phyloP scores from a whole-genome alignment of 2,329 filamentous ascomycete genomes.

The Periconia sp. region DNA sequence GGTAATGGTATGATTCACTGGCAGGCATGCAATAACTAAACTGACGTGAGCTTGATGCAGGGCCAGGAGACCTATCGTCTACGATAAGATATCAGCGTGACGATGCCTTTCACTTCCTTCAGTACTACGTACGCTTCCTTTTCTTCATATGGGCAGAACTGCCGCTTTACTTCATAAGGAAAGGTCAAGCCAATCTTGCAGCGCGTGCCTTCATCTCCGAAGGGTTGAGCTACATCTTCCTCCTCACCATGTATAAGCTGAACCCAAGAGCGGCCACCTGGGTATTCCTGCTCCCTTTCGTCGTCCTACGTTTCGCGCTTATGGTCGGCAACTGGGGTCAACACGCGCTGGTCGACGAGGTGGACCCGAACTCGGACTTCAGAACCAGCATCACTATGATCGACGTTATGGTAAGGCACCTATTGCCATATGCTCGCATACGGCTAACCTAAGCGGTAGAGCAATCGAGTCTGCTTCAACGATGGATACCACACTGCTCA shows the following conservation, averaged over 20 bases:
- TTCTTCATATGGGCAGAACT: conserved; percentile 77
- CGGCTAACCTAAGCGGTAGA: conserved; percentile 55
- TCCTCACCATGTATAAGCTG: conserved; percentile 57
- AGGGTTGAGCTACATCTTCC: conserved; percentile 54
- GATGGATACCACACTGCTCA: conserved; percentile 84
- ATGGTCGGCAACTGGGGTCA: conserved; percentile 89
- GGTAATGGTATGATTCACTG: no score
- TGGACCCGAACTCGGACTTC: conserved; percentile 78
- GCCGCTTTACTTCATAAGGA: conserved; percentile 73
- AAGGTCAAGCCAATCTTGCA: conserved; percentile 62
- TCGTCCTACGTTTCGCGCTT: conserved; percentile 70
- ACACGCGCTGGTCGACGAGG: conserved; percentile 78
- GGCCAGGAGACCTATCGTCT: conserved; percentile 75
- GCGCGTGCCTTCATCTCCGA: conserved; percentile 68
- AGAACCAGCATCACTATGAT: conserved; percentile 80
- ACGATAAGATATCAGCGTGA: conserved; percentile 81
- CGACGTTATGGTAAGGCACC: conserved; percentile 71
- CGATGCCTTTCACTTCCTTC: conserved; percentile 67
- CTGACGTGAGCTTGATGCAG: no score
- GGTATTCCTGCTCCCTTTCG: conserved; percentile 70
- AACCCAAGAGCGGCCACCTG: conserved; percentile 66
- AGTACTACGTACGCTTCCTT: conserved; percentile 76
- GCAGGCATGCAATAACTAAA: no score
- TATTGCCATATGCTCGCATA: not conserved
- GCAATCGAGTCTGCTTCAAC: conserved; percentile 82